Percentiles rank a stretch among this genome's conserved stretches.
phyloP scores from a whole-genome alignment of 305 asterid genomes.

The Fraxinus baroniana region DNA sequence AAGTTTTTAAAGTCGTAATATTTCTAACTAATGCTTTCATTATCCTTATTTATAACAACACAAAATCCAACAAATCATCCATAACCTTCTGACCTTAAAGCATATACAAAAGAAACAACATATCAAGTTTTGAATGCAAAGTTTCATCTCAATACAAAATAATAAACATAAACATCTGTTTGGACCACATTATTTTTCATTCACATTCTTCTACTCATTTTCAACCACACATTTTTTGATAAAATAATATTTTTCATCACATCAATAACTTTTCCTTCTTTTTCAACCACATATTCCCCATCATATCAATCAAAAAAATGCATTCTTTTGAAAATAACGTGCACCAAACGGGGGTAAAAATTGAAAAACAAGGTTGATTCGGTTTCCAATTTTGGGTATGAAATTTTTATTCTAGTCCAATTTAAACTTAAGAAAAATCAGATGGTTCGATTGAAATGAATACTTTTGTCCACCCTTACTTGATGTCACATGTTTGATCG shows the following conservation, averaged over 20 bases:
- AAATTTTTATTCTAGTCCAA: neutral
- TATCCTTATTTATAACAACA: neutral
- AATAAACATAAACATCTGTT: too few species aligned
- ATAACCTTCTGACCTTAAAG: neutral
- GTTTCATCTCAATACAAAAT: neutral
- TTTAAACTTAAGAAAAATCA: neutral
- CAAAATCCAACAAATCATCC: neutral
- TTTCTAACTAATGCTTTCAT: neutral
- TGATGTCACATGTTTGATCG: neutral
- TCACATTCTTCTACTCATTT: too few species aligned
- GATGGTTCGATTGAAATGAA: neutral
- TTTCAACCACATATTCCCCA: too few species aligned
- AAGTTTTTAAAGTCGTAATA: neutral
- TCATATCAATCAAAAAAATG: too few species aligned
- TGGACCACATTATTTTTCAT: too few species aligned
- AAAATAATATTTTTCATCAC: too few species aligned
- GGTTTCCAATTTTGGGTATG: neutral
- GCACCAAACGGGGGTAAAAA: too few species aligned
- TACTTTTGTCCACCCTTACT: neutral
- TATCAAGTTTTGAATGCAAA: neutral
- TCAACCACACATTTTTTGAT: too few species aligned
- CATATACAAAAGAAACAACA: neutral
- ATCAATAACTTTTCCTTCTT: too few species aligned
- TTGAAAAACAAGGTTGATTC: neutral
- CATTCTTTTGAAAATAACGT: too few species aligned